A percentile compares a stretch with the other conserved stretches of the same genome.
These are phyloP conservation scores for Orychophragmus violaceus DNA, from an alignment of 345 rosid genomes.

Conservation along the genomic window DNA sequence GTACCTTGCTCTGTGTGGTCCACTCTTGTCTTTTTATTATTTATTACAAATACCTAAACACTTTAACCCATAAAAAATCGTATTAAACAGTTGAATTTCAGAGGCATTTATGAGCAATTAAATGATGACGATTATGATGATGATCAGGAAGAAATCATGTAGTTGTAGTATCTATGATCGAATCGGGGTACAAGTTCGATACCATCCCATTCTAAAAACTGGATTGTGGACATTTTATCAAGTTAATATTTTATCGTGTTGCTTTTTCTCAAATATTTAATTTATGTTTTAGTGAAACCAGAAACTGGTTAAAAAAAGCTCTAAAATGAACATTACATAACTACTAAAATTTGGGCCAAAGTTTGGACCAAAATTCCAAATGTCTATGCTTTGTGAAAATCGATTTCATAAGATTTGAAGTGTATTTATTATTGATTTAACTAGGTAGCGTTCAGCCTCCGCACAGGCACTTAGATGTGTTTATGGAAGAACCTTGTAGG, in stretches of 20 bases:
- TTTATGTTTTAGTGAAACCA: background rate
- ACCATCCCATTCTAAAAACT: background rate
- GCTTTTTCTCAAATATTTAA: background rate
- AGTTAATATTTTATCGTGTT: background rate
- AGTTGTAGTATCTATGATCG: background rate
- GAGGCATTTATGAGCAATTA: slow-evolving; percentile 15
- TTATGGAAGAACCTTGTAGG: too few species aligned
- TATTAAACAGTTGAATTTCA: slow-evolving; percentile 12
- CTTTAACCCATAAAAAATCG: background rate
- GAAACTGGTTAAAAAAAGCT: background rate
- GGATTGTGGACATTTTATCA: background rate
- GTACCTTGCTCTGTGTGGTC: slow-evolving; percentile 29
- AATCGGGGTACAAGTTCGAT: background rate
- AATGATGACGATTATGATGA: background rate
- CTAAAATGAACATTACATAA: background rate
- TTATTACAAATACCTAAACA: slow-evolving; percentile 19
- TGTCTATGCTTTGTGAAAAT: background rate
- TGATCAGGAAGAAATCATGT: background rate
- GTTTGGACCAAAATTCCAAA: background rate
- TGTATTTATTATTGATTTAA: background rate
- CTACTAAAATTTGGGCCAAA: background rate
- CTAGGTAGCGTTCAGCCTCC: too few species aligned
- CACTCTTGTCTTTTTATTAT: slow-evolving; percentile 5
- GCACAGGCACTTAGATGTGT: too few species aligned
- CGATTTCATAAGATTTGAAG: background rate